Conservation (phyloP, 805 yeast genomes). For the Hanseniaspora taiwanica region DNA sequence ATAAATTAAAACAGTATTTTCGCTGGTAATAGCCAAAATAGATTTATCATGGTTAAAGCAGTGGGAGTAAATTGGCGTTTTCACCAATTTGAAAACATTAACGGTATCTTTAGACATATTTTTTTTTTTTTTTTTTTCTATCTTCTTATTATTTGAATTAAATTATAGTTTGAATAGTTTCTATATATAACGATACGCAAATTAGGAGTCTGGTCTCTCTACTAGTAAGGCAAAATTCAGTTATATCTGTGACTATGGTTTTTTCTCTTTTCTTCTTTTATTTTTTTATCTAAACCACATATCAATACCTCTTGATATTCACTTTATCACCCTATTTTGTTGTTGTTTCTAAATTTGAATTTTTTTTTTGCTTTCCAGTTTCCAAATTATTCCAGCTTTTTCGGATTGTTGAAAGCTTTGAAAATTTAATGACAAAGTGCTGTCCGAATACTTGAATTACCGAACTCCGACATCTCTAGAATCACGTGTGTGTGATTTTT, state of each 20-base stretch:
- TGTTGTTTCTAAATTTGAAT: too few relatives aligned
- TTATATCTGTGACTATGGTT: background rate
- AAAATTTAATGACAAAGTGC: too few relatives aligned
- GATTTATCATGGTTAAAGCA: constrained; percentile 60
- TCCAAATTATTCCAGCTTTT: too few relatives aligned
- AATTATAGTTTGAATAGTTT: background rate
- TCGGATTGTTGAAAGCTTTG: too few relatives aligned
- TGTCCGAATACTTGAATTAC: too few relatives aligned
- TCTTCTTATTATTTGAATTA: background rate
- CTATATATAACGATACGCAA: background rate
- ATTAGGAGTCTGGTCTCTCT: constrained; percentile 1
- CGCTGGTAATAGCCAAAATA: constrained; percentile 71
- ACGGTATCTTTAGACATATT: constrained; percentile 18
- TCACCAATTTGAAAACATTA: constrained; percentile 52
- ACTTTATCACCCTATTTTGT: too few relatives aligned
- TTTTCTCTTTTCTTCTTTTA: background rate
- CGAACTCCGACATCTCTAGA: too few relatives aligned
- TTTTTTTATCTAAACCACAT: background rate
- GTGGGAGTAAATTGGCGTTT: constrained; percentile 82
- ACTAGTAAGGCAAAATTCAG: background rate
- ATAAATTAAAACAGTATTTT: constrained; percentile 62
- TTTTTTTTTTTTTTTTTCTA: background rate
- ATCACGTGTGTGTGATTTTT: too few relatives aligned
- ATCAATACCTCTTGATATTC: too few relatives aligned
- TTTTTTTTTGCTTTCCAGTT: too few relatives aligned